These are phyloP conservation scores for Didymella pomorum DNA, from an alignment of 2,329 filamentous ascomycete genomes.

Conservation along the genomic window DNA sequence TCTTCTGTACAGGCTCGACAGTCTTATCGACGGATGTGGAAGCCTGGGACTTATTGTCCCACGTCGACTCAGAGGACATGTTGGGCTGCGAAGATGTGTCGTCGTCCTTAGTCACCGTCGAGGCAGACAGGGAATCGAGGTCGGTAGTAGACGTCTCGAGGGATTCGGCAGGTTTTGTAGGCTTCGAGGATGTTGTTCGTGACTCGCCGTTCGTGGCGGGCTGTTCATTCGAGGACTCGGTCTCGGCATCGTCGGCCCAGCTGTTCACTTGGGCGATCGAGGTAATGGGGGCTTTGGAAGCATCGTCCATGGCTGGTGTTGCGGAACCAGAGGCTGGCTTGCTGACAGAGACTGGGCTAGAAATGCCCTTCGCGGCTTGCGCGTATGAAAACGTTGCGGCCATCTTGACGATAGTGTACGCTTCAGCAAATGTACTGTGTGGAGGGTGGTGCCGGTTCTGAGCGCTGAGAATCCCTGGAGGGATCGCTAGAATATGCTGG, in stretches of 20 bases:
- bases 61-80: conserved; percentile 70
- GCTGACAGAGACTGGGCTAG: conserved; percentile 54
- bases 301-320: conserved; percentile 53
- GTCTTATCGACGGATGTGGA: conserved; percentile 71
- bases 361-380: conserved; percentile 87
- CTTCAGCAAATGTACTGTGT: conserved; percentile 12
- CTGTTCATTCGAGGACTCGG: conserved; percentile 39
- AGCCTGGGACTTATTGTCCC: conserved; percentile 71
- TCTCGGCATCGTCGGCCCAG: conserved; percentile 60
- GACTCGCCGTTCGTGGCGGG: conserved; percentile 34
- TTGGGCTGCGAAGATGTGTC: conserved; percentile 69
- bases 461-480: conserved; percentile 40
- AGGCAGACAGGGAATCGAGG: conserved; percentile 61
- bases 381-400: conserved; percentile 82
- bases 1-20: conserved; percentile 57
- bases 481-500: conserved; percentile 41
- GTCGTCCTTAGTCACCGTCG: conserved; percentile 65
- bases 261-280: conserved; percentile 49
- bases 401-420: conserved; percentile 31
- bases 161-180: conserved; percentile 28
- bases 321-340: conserved; percentile 55
- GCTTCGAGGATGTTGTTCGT: conserved; percentile 29
- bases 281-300: conserved; percentile 32
- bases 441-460: conserved; percentile 13
- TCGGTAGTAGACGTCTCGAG: conserved; percentile 60